These are phyloP conservation scores for Poronia punctata DNA, from an alignment of 495 filamentous ascomycete species.

Conservation along the genomic window DNA sequence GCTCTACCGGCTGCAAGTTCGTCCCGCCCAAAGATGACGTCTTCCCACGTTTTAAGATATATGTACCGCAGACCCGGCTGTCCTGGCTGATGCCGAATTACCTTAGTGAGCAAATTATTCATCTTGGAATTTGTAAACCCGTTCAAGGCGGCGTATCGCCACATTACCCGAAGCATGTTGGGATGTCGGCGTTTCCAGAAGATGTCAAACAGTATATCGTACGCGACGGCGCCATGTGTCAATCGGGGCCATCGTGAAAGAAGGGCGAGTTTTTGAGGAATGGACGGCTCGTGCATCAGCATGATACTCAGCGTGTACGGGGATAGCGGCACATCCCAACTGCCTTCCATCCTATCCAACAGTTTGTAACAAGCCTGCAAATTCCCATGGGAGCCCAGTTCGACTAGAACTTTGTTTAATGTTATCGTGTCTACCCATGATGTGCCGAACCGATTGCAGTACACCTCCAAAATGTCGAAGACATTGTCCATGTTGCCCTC, in stretches of 20 bases:
- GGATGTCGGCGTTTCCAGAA: conserved; percentile 23
- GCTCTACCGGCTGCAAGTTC: conserved; percentile 9
- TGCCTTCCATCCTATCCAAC: conserved; percentile 18
- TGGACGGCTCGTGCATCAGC: conserved; percentile 23
- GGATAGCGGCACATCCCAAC: conserved; percentile 8
- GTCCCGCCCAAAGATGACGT: conserved; percentile 15
- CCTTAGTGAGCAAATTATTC: conserved; percentile 12
- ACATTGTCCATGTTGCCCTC: too few species aligned
- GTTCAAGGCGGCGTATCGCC: conserved; percentile 27
- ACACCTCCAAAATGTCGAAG: too few species aligned
- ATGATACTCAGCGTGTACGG: conserved; percentile 29
- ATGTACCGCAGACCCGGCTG: too few species aligned
- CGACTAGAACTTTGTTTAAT: conserved; percentile 26
- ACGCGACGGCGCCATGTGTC: conserved; percentile 14
- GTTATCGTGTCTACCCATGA: conserved; percentile 29
- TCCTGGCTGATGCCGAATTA: conserved; percentile 1
- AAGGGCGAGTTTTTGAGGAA: conserved; percentile 17
- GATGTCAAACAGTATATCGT: conserved; percentile 25
- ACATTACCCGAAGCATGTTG: conserved; percentile 31
- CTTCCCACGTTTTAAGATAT: conserved; percentile 18
- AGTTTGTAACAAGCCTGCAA: conserved; percentile 18
- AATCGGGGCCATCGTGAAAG: conserved; percentile 11
- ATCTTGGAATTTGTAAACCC: conserved; percentile 14
- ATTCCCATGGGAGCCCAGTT: conserved; percentile 20
- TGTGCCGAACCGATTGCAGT: conserved; percentile 28